Conservation (phyloP, 805 yeast genomes). For the Yamadazyma akitaensis region DNA sequence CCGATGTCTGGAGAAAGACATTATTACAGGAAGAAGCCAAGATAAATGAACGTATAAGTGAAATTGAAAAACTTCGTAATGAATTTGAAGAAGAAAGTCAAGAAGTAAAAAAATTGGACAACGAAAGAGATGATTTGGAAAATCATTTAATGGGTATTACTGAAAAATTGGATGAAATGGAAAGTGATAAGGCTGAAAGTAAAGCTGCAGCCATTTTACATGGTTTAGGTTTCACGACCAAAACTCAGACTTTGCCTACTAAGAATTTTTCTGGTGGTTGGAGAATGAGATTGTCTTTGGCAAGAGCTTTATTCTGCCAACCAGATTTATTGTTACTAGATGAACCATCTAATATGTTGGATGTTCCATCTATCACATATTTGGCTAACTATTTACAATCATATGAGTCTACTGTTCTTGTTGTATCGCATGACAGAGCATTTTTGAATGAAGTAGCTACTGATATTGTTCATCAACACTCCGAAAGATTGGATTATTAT, state of each 20-base stretch:
- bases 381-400: constrained; percentile 85
- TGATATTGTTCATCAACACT: constrained; percentile 96
- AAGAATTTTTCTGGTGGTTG: constrained; percentile 99
- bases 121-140: constrained; percentile 85
- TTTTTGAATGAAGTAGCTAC: constrained; percentile 97
- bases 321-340: constrained; percentile 91
- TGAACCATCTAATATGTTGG: constrained; percentile 99
- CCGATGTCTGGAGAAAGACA: constrained; percentile 98
- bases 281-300: constrained; percentile 99
- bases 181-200: constrained; percentile 95
- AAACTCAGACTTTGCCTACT: constrained; percentile 78
- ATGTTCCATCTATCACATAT: constrained; percentile 96
- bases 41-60: constrained; percentile 69
- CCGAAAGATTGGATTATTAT: constrained; percentile 94
- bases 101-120: constrained; percentile 76
- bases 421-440: constrained; percentile 97
- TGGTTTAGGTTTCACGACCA: constrained; percentile 92
- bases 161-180: constrained; percentile 87
- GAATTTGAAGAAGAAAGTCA: constrained; percentile 75
- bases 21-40: constrained; percentile 72
- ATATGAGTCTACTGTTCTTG: constrained; percentile 88
- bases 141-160: constrained; percentile 72
- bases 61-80: constrained; percentile 63
- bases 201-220: constrained; percentile 90
- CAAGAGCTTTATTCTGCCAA: constrained; percentile 95